A percentile compares a stretch with the other conserved stretches of the same genome.
These are phyloP conservation scores for Metschnikowia colocasiae DNA, from an alignment of 805 yeast genomes.

Conservation along the genomic window DNA sequence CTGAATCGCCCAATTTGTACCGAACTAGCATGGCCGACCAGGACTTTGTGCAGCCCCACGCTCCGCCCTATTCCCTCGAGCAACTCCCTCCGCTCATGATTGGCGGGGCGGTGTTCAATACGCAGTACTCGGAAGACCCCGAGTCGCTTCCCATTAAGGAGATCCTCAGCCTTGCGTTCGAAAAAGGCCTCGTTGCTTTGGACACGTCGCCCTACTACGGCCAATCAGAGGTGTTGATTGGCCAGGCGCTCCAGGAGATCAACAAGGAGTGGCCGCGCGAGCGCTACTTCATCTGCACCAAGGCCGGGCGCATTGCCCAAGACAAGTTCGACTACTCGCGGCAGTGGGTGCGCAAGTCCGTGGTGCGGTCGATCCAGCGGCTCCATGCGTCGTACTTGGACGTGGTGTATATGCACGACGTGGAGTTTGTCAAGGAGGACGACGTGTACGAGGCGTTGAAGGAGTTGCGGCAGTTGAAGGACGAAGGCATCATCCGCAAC, in stretches of 20 bases:
- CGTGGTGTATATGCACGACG: constrained; percentile 81
- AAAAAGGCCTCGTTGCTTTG: constrained; percentile 66
- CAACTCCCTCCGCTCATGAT: constrained; percentile 57
- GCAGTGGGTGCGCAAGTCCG: constrained; percentile 55
- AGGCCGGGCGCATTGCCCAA: constrained; percentile 72
- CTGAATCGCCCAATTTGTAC: too few relatives aligned
- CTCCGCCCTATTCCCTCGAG: constrained; percentile 22
- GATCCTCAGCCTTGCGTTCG: constrained; percentile 58
- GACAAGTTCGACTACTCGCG: constrained; percentile 75
- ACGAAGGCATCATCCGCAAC: constrained; percentile 56
- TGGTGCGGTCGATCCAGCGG: constrained; percentile 62
- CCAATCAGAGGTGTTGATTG: constrained; percentile 73
- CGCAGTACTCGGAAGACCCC: constrained; percentile 74
- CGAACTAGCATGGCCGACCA: constrained; percentile 9
- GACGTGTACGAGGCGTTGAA: constrained; percentile 60
- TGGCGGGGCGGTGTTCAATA: constrained; percentile 88
- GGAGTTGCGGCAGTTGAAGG: constrained; percentile 56
- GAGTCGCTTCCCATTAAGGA: constrained; percentile 52
- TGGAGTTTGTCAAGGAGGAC: constrained; percentile 66
- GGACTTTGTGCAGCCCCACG: constrained; percentile 7
- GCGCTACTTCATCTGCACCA: constrained; percentile 68
- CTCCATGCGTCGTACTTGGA: constrained; percentile 70
- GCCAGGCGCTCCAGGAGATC: constrained; percentile 50
- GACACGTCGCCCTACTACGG: constrained; percentile 96
- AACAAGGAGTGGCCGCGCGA: constrained; percentile 48